Evolutionary conservation across 2,329 filamentous ascomycete species (phyloP).

Genomic region (Sporothrix euskadiensis): DNA sequence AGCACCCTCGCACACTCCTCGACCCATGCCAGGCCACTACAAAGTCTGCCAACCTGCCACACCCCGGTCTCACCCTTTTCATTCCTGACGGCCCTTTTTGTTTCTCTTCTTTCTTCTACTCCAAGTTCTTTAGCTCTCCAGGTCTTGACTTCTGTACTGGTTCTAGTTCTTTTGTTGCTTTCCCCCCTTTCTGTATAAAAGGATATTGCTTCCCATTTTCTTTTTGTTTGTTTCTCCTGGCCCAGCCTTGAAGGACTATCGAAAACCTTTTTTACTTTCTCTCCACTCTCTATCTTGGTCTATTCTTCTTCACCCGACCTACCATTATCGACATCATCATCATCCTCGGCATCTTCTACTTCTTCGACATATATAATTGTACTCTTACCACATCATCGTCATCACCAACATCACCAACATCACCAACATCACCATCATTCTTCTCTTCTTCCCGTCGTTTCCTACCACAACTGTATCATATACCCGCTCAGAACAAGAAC

Average conservation of each 20-base stretch:
- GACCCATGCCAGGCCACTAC: conserved; percentile 5
- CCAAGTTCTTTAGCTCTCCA: background rate
- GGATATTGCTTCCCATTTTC: conserved; percentile 8
- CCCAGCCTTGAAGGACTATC: background rate
- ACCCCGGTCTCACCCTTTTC: conserved; percentile 1
- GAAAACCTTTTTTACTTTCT: background rate
- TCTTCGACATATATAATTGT: background rate
- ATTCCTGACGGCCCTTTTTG: background rate
- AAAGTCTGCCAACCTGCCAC: conserved; percentile 16
- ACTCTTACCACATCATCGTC: background rate
- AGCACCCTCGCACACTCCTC: background rate
- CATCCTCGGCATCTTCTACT: background rate
- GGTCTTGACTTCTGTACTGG: background rate
- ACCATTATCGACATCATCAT: background rate
- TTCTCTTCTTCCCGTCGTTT: background rate
- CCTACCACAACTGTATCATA: background rate
- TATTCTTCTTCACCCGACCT: background rate
- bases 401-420: background rate
- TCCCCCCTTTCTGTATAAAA: conserved; percentile 13
- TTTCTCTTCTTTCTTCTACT: background rate
- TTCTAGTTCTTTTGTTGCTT: background rate
- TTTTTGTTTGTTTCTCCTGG: conserved; percentile 9
- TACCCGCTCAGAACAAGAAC: background rate
- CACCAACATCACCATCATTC: background rate
- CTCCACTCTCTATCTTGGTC: background rate